Percentiles rank a stretch among this genome's conserved stretches.
These are phyloP conservation scores for Talaromyces ruber DNA, from an alignment of 495 filamentous ascomycete species.

Conservation along the genomic window DNA sequence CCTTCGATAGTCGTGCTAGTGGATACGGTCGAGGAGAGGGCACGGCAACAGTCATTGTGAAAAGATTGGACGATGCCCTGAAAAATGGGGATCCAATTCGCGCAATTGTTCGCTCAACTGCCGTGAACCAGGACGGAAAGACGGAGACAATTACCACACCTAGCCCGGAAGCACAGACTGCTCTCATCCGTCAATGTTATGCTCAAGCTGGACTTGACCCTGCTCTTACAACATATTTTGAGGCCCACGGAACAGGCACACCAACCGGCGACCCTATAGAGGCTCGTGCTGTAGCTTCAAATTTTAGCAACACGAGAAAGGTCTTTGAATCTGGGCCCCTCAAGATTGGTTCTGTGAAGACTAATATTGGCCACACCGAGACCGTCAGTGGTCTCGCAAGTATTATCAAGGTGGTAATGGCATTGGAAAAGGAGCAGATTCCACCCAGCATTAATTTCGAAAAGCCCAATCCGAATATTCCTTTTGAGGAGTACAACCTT, in stretches of 20 bases:
- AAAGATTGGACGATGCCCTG: constrained; percentile 47
- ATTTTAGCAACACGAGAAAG: constrained; percentile 27
- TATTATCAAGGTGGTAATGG: constrained; percentile 46
- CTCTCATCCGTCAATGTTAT: constrained; percentile 28
- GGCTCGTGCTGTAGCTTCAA: background rate
- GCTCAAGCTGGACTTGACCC: constrained; percentile 27
- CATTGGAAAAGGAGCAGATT: constrained; percentile 38
- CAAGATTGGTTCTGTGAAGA: constrained; percentile 33
- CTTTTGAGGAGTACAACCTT: constrained; percentile 11
- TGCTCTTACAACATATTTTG: constrained; percentile 32
- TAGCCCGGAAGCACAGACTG: constrained; percentile 31
- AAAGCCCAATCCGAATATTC: constrained; percentile 32
- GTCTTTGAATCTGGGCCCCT: constrained; percentile 8
- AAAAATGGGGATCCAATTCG: constrained; percentile 49
- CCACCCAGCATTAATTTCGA: constrained; percentile 25
- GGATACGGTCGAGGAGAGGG: constrained; percentile 51
- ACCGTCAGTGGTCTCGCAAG: constrained; percentile 45
- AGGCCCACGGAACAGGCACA: constrained; percentile 41
- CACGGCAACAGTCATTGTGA: constrained; percentile 48
- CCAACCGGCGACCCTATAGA: constrained; percentile 13
- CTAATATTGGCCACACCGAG: constrained; percentile 45
- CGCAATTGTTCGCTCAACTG: constrained; percentile 46
- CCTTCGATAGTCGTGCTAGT: constrained; percentile 15
- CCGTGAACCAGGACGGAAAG: constrained; percentile 29
- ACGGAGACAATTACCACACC: constrained; percentile 26